A percentile compares a stretch with the other conserved stretches of the same genome.
phyloP scores from a whole-genome alignment of 2,329 filamentous ascomycete species.

The Grosmannia huntii region DNA sequence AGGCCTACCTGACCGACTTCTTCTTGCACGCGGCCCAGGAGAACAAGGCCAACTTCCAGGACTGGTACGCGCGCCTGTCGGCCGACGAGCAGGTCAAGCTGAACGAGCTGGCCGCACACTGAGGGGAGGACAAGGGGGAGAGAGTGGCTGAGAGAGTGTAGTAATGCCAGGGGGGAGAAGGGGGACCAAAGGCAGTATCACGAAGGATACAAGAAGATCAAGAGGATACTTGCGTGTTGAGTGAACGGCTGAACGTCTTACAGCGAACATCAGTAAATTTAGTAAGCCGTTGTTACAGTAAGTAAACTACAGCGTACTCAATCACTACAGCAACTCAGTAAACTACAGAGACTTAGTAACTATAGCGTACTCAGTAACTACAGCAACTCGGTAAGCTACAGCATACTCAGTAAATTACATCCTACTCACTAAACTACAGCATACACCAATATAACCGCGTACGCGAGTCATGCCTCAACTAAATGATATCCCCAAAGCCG shows the following conservation, averaged over 20 bases:
- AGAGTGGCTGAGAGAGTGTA: too few species aligned
- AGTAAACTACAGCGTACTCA: too few species aligned
- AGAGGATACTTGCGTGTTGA: too few species aligned
- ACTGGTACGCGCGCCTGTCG: constrained; percentile 43
- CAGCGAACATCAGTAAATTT: too few species aligned
- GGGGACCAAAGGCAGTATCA: too few species aligned
- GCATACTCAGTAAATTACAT: too few species aligned
- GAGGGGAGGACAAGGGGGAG: constrained; percentile 1
- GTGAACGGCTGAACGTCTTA: too few species aligned
- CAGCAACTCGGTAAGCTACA: too few species aligned
- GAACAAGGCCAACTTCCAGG: constrained; percentile 41
- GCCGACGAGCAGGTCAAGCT: constrained; percentile 44
- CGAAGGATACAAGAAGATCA: background rate
- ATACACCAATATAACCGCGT: background rate
- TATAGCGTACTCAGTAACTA: too few species aligned
- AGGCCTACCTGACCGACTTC: constrained; percentile 71
- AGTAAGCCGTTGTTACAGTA: too few species aligned
- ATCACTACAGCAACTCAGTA: too few species aligned
- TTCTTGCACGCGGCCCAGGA: constrained; percentile 51
- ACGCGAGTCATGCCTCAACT: background rate
- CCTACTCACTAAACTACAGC: background rate
- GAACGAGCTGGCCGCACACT: constrained; percentile 31
- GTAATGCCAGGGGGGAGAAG: background rate
- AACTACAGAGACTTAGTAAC: too few species aligned
- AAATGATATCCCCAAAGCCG: constrained; percentile 17